These are phyloP conservation scores for Phytophthora colocasiae DNA, from an alignment of 352 stramenopile genomes.

Conservation along the genomic window DNA sequence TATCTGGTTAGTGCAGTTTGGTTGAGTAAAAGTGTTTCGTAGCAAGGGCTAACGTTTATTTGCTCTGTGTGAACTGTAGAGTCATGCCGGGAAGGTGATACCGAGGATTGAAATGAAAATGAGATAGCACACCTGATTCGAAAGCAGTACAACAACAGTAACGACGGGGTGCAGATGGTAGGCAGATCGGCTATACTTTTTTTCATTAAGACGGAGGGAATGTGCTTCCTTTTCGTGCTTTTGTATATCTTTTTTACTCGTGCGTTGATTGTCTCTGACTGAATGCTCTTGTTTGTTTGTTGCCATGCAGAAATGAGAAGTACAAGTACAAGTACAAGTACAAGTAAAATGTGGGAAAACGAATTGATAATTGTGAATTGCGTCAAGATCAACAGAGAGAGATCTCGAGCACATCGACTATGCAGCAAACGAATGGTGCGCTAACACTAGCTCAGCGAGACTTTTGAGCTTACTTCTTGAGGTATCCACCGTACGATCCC, in stretches of 20 bases:
- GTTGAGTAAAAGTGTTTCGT: constrained; percentile 22
- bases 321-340: neutral
- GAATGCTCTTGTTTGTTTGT: constrained; percentile 10
- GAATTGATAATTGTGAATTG: constrained; percentile 23
- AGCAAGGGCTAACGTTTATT: neutral
- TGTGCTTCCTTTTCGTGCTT: constrained; percentile 22
- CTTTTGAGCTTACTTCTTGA: constrained; percentile 10
- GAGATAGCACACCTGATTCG: too few species aligned
- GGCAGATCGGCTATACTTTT: constrained; percentile 22
- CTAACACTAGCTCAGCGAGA: constrained; percentile 9
- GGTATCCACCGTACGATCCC: constrained; percentile 12
- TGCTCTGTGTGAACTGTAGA: constrained; percentile 26
- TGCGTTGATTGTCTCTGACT: constrained; percentile 5
- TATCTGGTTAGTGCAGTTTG: constrained; percentile 9
- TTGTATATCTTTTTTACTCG: constrained; percentile 1
- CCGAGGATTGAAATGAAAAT: neutral
- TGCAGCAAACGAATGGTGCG: constrained; percentile 1
- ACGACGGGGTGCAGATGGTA: constrained; percentile 33
- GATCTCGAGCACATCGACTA: constrained; percentile 26
- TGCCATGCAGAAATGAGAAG: neutral
- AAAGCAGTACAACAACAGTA: constrained; percentile 20
- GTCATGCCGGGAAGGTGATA: neutral
- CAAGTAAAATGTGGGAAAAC: constrained; percentile 26
- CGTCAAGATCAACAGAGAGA: constrained; percentile 1
- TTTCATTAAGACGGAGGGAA: constrained; percentile 29